These are phyloP conservation scores for Talaromyces verruculosus DNA, from an alignment of 2,329 filamentous ascomycete species.

Conservation along the genomic window DNA sequence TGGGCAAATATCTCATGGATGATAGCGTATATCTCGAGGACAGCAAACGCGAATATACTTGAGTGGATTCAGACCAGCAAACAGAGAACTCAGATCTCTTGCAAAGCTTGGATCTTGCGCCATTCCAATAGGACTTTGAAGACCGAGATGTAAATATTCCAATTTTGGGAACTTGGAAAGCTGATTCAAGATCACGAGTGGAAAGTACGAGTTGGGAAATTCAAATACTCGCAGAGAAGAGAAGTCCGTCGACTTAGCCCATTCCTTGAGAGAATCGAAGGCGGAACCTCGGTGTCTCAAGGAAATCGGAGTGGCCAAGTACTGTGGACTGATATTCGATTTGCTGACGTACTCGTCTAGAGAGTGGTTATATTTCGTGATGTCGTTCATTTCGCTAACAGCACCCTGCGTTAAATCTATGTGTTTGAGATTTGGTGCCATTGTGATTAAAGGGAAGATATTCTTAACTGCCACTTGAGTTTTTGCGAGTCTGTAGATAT, in stretches of 20 bases:
- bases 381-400: neutral
- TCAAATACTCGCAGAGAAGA: slow-evolving; percentile 9
- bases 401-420: neutral
- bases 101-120: neutral
- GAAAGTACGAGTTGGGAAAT: neutral
- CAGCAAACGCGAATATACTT: slow-evolving; percentile 12
- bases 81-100: neutral
- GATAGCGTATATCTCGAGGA: slow-evolving; percentile 8
- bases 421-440: slow-evolving; percentile 13
- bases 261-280: neutral
- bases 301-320: neutral
- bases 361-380: neutral
- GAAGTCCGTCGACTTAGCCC: neutral
- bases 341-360: neutral
- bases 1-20: slow-evolving; percentile 6
- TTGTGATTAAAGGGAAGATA: slow-evolving; percentile 2
- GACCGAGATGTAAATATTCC: slow-evolving; percentile 12
- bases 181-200: neutral
- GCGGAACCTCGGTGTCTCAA: neutral
- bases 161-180: neutral
- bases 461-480: neutral
- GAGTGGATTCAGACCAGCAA: slow-evolving; percentile 6
- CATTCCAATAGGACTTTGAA: neutral
- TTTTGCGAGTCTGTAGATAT: neutral
- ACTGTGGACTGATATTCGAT: neutral